Base-by-base conservation (phyloP, 2,329 filamentous ascomycete species). In the Monosporascus sp. region DNA sequence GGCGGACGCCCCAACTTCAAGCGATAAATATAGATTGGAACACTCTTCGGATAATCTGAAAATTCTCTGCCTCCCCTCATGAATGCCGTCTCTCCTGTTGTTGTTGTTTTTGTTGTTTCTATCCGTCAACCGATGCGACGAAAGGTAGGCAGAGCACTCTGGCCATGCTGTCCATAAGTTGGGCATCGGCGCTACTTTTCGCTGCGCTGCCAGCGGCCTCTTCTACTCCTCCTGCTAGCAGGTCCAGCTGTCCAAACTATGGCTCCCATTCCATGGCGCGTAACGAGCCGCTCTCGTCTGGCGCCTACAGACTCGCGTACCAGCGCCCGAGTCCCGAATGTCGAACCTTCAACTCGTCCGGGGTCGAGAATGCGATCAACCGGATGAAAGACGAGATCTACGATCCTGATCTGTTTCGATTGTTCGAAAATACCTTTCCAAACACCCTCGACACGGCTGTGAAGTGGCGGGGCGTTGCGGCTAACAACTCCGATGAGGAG, bases 401-500 rank as follows among this genome's bases (percentile, higher is more conserved):
- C 43, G 72, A 80, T 57, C 75, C 73, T 3, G 90, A 94, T 64
- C 78, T 95, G 25, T 88, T 87, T 39, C 82, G 88, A 27, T 75
- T 95, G 11, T 94, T 95, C 65, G 87, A 90, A 62, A 94, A 94
- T 67, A 87, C 88, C 2, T 92, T 88, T 57, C 88, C 89, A 0
- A 93, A 91, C 61, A 93, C 89, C 0, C 73, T 93, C 20, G 89
- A 94, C 63, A 92, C 89, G 1, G 92, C 89, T 2, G 82, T 94
- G 52, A 81, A 85, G 58, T 94, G 89, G 87, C 87, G 90, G 63
- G 82, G 77, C 24, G 69, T 81, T 6, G 79, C 85, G 46, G 80
- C 77, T 3, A 78, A 77, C 37, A 64, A 69, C 50, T 56, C 67
- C 37, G 56, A 65, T 41, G 60, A 79, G 58, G 51, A 68, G 50